These are phyloP conservation scores for Beauveria sp. DNA, from an alignment of 2,329 filamentous ascomycete genomes.

Conservation along the genomic window DNA sequence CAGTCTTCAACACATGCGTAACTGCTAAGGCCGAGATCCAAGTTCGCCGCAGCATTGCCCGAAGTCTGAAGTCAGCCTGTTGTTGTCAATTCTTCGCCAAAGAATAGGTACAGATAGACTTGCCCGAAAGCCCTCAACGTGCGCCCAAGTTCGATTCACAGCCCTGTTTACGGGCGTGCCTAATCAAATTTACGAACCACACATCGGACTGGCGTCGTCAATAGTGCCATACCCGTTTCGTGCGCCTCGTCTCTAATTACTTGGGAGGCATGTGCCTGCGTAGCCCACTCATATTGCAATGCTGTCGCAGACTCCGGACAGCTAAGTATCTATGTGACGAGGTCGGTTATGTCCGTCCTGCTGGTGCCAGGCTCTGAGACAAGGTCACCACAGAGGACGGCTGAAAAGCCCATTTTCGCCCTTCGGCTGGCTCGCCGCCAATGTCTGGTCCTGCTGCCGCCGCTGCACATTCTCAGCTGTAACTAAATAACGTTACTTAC, in stretches of 20 bases:
- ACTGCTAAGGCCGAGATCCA: background rate
- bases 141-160: background rate
- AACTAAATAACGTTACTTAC: too few relatives aligned
- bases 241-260: slow-evolving; percentile 1
- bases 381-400: background rate
- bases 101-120: background rate
- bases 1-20: background rate
- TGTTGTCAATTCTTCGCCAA: background rate
- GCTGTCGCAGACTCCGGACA: slow-evolving; percentile 1
- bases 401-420: background rate
- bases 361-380: background rate
- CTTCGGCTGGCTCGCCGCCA: background rate
- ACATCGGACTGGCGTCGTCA: background rate
- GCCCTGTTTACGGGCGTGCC: background rate
- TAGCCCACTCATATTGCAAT: slow-evolving; percentile 1
- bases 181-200: background rate
- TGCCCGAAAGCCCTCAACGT: background rate
- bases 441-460: background rate
- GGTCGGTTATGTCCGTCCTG: background rate
- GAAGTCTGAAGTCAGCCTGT: background rate
- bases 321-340: background rate
- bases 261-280: slow-evolving; percentile 1
- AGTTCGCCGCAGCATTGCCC: background rate
- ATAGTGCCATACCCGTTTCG: background rate
- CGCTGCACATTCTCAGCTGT: background rate